phyloP scores from a whole-genome alignment of 106 monocot species.

The Dendrobium catenatum region DNA sequence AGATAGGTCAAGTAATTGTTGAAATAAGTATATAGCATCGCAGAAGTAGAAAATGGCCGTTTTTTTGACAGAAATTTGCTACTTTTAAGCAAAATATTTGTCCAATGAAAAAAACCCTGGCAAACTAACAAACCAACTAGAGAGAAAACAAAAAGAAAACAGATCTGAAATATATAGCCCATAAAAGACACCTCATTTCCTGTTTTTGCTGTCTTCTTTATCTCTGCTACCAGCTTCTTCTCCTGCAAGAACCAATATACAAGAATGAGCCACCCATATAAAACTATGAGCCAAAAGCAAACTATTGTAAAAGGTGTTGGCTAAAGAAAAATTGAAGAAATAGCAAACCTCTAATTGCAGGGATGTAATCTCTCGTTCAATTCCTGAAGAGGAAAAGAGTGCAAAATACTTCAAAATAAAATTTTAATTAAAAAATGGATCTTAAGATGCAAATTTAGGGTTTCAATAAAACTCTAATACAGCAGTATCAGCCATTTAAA shows the following conservation, averaged over 20 bases:
- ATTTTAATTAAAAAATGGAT: not conserved
- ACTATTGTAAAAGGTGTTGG: not conserved
- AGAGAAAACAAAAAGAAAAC: too few relatives aligned
- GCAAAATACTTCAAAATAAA: not conserved
- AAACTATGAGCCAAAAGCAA: not conserved
- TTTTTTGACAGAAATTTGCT: not conserved
- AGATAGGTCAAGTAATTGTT: not conserved
- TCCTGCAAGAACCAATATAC: slow-evolving; percentile 44
- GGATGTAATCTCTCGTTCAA: slow-evolving; percentile 81
- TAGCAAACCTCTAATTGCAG: slow-evolving; percentile 69
- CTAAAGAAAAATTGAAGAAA: not conserved
- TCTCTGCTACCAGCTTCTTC: slow-evolving; percentile 87
- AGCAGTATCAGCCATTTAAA: not conserved
- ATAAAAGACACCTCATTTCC: slow-evolving; percentile 72
- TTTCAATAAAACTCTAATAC: not conserved
- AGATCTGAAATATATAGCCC: not conserved
- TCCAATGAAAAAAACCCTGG: not conserved
- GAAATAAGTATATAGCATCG: not conserved
- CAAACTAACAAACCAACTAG: not conserved
- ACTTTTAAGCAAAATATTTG: not conserved
- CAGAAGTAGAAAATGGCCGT: not conserved
- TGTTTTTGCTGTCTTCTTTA: slow-evolving; percentile 88
- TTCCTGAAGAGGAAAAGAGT: slow-evolving; percentile 24
- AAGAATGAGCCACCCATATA: not conserved
- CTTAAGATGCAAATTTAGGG: not conserved